A percentile compares a stretch with the other conserved stretches of the same genome.
Evolutionary conservation across 768 basidiomycete genomes (phyloP).

Genomic region (Tricholoma saponaceum): DNA sequence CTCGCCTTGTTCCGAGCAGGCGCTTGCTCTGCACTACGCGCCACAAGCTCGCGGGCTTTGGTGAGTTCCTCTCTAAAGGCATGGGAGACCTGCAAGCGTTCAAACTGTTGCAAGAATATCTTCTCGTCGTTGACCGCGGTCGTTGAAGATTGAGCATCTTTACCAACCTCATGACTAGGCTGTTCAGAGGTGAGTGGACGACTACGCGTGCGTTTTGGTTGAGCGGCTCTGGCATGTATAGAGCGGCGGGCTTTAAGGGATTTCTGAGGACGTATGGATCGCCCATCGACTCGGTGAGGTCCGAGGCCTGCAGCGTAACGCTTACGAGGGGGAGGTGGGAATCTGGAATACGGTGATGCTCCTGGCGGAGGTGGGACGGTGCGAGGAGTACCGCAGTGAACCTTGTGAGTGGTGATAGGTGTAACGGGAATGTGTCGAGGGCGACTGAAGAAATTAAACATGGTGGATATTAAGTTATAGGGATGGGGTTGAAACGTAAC

Average conservation of each 20-base stretch:
- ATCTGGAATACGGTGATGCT: background rate
- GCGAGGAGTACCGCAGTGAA: background rate
- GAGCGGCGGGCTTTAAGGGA: background rate
- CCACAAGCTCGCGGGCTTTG: conserved; percentile 19
- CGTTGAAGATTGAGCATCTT: background rate
- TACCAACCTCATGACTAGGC: background rate
- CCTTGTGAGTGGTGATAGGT: background rate
- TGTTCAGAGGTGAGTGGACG: background rate
- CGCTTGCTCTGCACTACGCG: conserved; percentile 17
- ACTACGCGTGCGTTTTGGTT: background rate
- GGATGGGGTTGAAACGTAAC: background rate
- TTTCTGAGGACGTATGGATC: background rate
- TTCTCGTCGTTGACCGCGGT: background rate
- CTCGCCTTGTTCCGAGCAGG: background rate
- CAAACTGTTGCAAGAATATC: conserved; percentile 1
- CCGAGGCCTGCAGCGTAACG: background rate
- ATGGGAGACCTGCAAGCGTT: background rate
- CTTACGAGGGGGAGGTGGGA: background rate
- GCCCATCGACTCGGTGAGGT: background rate
- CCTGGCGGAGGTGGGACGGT: background rate
- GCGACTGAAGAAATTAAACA: background rate
- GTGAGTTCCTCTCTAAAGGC: conserved; percentile 1
- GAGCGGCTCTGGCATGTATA: background rate
- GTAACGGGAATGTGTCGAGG: background rate
- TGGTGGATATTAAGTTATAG: background rate